These are phyloP conservation scores for Protoeuglena noctilucae DNA, from an alignment of 139 green algal species.

Conservation along the genomic window DNA sequence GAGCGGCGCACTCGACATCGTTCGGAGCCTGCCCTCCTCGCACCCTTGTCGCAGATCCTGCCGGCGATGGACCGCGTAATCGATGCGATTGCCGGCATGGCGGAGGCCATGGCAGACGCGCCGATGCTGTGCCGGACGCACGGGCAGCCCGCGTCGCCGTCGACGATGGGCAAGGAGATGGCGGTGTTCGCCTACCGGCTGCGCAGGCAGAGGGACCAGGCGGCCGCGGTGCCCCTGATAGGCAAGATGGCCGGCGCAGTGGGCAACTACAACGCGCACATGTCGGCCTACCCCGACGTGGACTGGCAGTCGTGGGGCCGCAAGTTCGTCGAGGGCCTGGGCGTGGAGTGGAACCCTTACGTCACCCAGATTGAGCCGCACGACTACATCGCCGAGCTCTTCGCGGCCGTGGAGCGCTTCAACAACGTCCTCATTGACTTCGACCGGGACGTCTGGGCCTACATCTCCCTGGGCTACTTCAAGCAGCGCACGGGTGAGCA, in stretches of 20 bases:
- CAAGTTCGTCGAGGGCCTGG: constrained; percentile 60
- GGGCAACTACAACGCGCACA: constrained; percentile 98
- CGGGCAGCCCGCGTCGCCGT: constrained; percentile 89
- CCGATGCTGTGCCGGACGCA: constrained; percentile 94
- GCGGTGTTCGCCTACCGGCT: constrained; percentile 83
- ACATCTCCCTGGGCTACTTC: constrained; percentile 98
- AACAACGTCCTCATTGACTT: constrained; percentile 97
- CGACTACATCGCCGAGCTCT: constrained; percentile 97
- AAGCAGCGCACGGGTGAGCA: constrained; percentile 57
- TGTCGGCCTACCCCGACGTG: constrained; percentile 82
- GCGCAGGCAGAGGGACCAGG: constrained; percentile 40
- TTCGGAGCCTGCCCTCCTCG: too few species aligned
- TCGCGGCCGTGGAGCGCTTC: constrained; percentile 65
- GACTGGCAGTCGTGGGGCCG: constrained; percentile 72
- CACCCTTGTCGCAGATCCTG: constrained; percentile 35
- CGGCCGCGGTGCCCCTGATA: constrained; percentile 40
- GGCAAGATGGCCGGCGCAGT: constrained; percentile 95
- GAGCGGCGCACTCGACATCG: too few species aligned
- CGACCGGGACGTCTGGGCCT: constrained; percentile 92
- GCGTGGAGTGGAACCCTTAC: constrained; percentile 77
- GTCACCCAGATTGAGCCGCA: constrained; percentile 96
- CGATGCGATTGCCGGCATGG: constrained; percentile 36
- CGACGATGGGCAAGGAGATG: constrained; percentile 98
- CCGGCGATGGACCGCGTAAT: constrained; percentile 80
- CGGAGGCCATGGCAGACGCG: constrained; percentile 59